Base-by-base conservation (phyloP, 129 eudicot species). In the Kitagawia praeruptora region DNA sequence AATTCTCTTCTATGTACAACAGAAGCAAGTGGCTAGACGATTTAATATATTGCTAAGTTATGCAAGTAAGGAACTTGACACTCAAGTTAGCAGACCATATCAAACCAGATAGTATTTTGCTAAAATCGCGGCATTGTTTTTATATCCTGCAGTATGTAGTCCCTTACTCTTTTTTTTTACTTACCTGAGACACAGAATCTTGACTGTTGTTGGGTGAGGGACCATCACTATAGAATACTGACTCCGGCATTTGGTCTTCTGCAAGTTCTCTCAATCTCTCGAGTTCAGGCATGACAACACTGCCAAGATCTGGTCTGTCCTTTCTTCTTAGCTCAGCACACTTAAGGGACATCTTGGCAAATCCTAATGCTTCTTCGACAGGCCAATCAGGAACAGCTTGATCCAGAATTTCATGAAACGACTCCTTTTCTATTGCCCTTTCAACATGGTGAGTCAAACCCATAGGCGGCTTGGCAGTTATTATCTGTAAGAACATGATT, bases 271-370 rank as follows among this genome's bases (percentile, higher is more conserved):
- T 70, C 75, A 70, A 70, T 70, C 46, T 70, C 75, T 70, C 75
- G 13, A 70, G 75, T 70, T 70, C 45, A 19, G 47, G 75, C 75
- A 70, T 70, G 75, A 70, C 45, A 70, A 37, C 75, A 15, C 46
- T 70, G 25, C 75, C 75, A 70, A 70, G 75, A 70, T 70, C 75
- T 70, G 75, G 75, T 39, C 75, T 70, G 47, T 70, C 75, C 15
- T 70, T 70, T 39, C 75, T 70, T 70, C 75, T 70, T 70, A 70
- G 75, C 45, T 70, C 75, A 39, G 75, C 75, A 70, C 75, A 70
- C 75, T 34, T 34, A 3, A 70, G 75, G n/a, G 75, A 70, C 25
- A 70, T 37, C 75, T 70, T 70, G 47, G 75, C 75, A 39, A 70
- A 70, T 16, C 75, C 46, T 70, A 70, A 39, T 70, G 75, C 75